phyloP scores from a whole-genome alignment of 2,329 filamentous ascomycete genomes.

The Mycosphaerelloides madeirae region DNA sequence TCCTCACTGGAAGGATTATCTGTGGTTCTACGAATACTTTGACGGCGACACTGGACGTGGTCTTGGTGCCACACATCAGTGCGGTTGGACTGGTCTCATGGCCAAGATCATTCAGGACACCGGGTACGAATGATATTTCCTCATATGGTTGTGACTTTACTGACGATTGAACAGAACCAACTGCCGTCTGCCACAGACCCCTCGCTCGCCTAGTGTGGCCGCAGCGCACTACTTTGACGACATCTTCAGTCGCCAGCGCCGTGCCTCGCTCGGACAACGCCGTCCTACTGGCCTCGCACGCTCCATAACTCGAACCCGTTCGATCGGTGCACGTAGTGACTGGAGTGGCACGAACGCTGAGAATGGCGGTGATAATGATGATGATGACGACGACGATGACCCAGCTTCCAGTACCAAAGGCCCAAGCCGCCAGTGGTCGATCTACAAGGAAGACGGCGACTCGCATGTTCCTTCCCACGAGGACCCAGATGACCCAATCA shows the following conservation, averaged over 20 bases:
- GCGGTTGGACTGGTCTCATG: constrained; percentile 92
- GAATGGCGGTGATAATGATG: constrained; percentile 30
- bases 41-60: constrained; percentile 87
- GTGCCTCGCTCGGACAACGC: constrained; percentile 50
- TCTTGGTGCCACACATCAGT: constrained; percentile 88
- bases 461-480: constrained; percentile 28
- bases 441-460: constrained; percentile 52
- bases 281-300: constrained; percentile 57
- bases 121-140: constrained; percentile 58
- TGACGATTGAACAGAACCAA: constrained; percentile 60
- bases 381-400: constrained; percentile 34
- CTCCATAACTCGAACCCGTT: constrained; percentile 48
- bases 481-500: constrained; percentile 57
- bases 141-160: constrained; percentile 19
- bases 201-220: constrained; percentile 74
- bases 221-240: constrained; percentile 97
- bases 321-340: constrained; percentile 78
- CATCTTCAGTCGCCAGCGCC: constrained; percentile 60
- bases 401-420: constrained; percentile 20
- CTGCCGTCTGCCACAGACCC: constrained; percentile 88
- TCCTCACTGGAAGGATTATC: constrained; percentile 83
- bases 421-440: constrained; percentile 39
- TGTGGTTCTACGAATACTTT: constrained; percentile 98
- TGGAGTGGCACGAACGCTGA: constrained; percentile 44
- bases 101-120: constrained; percentile 98